Evolutionary conservation across 768 basidiomycete genomes (phyloP).

Genomic region (Russula virescens): DNA sequence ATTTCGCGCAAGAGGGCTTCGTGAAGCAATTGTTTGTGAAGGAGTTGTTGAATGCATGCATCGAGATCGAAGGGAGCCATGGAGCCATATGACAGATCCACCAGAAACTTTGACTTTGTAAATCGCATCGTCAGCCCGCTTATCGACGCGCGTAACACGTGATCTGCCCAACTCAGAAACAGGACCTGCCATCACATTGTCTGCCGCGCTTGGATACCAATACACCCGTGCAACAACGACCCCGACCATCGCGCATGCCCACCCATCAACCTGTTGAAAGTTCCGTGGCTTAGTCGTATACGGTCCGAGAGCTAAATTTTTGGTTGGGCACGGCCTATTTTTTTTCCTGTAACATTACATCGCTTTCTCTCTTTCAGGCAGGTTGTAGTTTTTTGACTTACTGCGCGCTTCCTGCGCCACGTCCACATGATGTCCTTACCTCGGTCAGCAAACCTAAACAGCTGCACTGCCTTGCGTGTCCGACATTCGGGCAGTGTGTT

Average conservation of each 20-base stretch:
- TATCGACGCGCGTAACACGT: not conserved
- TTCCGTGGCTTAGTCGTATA: not conserved
- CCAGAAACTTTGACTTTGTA: not conserved
- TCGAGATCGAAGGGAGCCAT: constrained; percentile 86
- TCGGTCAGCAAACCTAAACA: not conserved
- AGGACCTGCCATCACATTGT: too few species aligned
- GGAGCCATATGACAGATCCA: constrained; percentile 17
- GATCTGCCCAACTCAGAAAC: not conserved
- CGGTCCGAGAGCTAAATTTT: constrained; percentile 1
- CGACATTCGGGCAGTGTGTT: constrained; percentile 16
- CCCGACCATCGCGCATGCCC: not conserved
- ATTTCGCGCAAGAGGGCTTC: constrained; percentile 95
- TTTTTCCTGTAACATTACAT: not conserved
- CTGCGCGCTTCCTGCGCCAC: not conserved
- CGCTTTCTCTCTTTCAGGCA: too few species aligned
- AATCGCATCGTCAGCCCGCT: not conserved
- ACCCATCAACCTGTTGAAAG: not conserved
- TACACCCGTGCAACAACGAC: too few species aligned
- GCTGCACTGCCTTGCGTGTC: not conserved
- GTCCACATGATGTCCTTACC: not conserved
- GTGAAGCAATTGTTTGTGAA: constrained; percentile 89
- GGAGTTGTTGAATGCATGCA: constrained; percentile 87
- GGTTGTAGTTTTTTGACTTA: too few species aligned
- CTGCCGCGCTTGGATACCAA: too few species aligned
- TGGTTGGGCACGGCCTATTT: not conserved